Conservation (phyloP, 805 yeast species). For the Sugiyamaella mastotermitis region DNA sequence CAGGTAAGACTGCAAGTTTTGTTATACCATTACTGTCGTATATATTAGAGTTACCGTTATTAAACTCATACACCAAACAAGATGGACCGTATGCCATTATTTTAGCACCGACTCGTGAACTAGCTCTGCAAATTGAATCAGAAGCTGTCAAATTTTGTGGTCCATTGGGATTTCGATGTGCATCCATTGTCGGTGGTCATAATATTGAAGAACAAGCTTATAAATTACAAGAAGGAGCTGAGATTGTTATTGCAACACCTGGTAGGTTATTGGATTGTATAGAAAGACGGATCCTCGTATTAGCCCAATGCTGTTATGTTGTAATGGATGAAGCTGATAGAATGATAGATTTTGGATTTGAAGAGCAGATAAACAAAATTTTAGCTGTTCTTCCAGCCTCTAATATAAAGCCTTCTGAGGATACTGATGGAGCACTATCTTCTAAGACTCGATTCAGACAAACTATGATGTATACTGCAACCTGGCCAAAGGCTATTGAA, state of each 20-base stretch:
- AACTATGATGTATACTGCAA: slow-evolving; percentile 92
- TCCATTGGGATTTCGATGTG: slow-evolving; percentile 34
- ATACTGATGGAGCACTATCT: slow-evolving; percentile 7
- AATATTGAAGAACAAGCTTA: slow-evolving; percentile 66
- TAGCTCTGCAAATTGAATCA: slow-evolving; percentile 76
- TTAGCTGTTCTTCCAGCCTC: slow-evolving; percentile 47
- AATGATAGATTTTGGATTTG: slow-evolving; percentile 94
- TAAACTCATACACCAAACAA: slow-evolving; percentile 40
- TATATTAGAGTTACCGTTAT: slow-evolving; percentile 40
- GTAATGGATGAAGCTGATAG: slow-evolving; percentile 93
- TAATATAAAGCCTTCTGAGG: slow-evolving; percentile 35
- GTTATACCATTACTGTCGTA: slow-evolving; percentile 64
- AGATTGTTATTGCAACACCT: slow-evolving; percentile 87
- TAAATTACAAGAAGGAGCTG: slow-evolving; percentile 50
- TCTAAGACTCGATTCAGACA: slow-evolving; percentile 34
- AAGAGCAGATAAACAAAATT: slow-evolving; percentile 63
- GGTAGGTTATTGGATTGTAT: slow-evolving; percentile 82
- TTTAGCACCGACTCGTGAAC: slow-evolving; percentile 89
- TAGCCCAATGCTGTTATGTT: slow-evolving; percentile 58
- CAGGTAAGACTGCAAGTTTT: slow-evolving; percentile 88
- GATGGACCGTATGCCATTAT: slow-evolving; percentile 73
- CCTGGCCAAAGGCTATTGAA: slow-evolving; percentile 74
- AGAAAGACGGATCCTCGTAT: slow-evolving; percentile 55
- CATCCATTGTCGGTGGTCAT: slow-evolving; percentile 86
- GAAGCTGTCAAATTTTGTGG: slow-evolving; percentile 53